phyloP scores from a whole-genome alignment of 805 yeast genomes.

The Metschnikowia lochheadii region DNA sequence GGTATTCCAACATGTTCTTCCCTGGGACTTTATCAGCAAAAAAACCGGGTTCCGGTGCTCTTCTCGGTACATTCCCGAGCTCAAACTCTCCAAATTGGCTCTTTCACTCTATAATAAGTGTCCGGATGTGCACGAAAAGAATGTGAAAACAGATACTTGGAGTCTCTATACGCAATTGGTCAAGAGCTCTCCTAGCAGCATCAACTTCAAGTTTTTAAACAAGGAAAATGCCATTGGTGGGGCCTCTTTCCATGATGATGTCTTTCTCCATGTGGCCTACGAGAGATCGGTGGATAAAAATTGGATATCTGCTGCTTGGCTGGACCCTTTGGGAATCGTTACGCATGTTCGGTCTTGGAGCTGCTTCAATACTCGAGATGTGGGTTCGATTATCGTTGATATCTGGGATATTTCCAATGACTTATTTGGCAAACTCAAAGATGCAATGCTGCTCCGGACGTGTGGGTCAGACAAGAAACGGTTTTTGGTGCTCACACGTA shows the following conservation, averaged over 20 bases:
- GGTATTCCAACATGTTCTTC: constrained; percentile 36
- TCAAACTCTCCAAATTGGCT: constrained; percentile 42
- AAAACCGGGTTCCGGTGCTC: constrained; percentile 12
- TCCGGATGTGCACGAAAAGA: constrained; percentile 27
- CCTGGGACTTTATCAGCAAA: constrained; percentile 25
- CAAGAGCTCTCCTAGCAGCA: constrained; percentile 34
- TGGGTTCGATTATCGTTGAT: constrained; percentile 55
- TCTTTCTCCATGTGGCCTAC: constrained; percentile 80
- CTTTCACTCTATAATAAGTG: constrained; percentile 57
- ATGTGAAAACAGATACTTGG: constrained; percentile 5
- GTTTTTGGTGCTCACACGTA: constrained; percentile 63
- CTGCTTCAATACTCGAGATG: constrained; percentile 25
- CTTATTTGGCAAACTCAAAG: constrained; percentile 36
- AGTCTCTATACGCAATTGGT: constrained; percentile 31
- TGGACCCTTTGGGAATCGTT: constrained; percentile 73
- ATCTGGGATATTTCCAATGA: constrained; percentile 58
- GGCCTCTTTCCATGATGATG: constrained; percentile 50
- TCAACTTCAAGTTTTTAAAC: constrained; percentile 21
- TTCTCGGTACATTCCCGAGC: constrained; percentile 28
- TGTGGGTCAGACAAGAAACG: constrained; percentile 47
- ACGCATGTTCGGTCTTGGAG: constrained; percentile 65
- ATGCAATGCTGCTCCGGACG: constrained; percentile 28
- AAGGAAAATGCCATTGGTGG: constrained; percentile 19
- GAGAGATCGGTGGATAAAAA: constrained; percentile 74
- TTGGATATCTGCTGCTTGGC: constrained; percentile 88